A percentile compares a stretch with the other conserved stretches of the same genome.
These are phyloP conservation scores for Diaporthe capsici DNA, from an alignment of 2,329 filamentous ascomycete species.

Conservation along the genomic window DNA sequence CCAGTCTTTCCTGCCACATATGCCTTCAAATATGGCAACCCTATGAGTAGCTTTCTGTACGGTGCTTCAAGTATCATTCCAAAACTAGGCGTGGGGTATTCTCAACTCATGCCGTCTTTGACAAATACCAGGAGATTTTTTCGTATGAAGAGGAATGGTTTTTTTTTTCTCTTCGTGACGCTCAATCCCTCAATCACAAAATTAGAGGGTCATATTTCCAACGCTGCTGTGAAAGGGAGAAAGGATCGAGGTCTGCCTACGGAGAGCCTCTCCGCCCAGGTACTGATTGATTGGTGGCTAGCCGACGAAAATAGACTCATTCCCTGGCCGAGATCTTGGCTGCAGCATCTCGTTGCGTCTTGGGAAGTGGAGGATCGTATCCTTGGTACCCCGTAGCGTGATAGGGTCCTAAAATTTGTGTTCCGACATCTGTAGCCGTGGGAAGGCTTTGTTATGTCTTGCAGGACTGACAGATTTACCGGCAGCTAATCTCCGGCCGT, in stretches of 20 bases:
- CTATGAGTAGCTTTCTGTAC: too few species aligned
- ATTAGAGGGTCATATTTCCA: not conserved
- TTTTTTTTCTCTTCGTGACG: too few species aligned
- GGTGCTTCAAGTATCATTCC: too few species aligned
- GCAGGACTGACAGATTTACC: not conserved
- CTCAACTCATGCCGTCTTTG: not conserved
- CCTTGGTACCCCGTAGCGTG: not conserved
- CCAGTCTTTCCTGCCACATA: too few species aligned
- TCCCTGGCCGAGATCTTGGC: not conserved
- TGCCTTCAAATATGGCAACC: too few species aligned
- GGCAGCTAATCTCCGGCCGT: not conserved
- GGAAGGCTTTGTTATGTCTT: not conserved
- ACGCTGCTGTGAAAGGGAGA: not conserved
- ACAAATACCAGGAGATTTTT: not conserved
- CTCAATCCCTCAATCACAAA: not conserved
- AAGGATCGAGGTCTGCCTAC: not conserved
- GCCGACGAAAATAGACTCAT: not conserved
- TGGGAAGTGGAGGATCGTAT: not conserved
- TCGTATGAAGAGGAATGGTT: too few species aligned
- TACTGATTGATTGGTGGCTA: not conserved
- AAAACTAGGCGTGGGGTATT: too few species aligned
- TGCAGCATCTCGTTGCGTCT: not conserved
- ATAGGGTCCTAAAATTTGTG: not conserved
- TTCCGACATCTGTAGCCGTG: too few species aligned
- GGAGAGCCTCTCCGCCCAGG: too few species aligned